These are phyloP conservation scores for Aspergillaceae sp. DNA, from an alignment of 2,329 filamentous ascomycete genomes.

Conservation along the genomic window DNA sequence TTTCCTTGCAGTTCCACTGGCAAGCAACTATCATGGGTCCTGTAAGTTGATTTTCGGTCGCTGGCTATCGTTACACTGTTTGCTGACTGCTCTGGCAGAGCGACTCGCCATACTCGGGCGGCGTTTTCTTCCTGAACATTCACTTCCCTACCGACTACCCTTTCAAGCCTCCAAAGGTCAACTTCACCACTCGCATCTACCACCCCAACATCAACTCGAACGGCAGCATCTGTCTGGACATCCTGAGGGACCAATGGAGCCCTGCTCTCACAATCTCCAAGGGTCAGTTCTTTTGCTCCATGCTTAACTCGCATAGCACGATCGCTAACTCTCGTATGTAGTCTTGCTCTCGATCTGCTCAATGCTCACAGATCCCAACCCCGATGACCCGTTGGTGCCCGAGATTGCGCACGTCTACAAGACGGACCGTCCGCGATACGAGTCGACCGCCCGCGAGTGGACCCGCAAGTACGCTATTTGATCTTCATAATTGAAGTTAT, in stretches of 20 bases:
- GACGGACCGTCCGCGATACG: conserved; percentile 91
- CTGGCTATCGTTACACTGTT: not conserved
- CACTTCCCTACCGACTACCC: conserved; percentile 99
- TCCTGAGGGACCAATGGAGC: conserved; percentile 98
- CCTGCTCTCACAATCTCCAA: conserved; percentile 97
- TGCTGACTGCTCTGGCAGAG: conserved; percentile 48
- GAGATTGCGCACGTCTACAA: conserved; percentile 99
- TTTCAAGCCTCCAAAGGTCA: conserved; percentile 99
- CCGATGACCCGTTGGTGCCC: conserved; percentile 94
- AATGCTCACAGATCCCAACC: conserved; percentile 99
- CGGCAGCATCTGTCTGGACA: conserved; percentile 97
- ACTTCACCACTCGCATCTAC: conserved; percentile 99
- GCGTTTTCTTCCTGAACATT: conserved; percentile 97
- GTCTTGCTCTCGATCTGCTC: conserved; percentile 98
- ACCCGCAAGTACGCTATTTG: conserved; percentile 98
- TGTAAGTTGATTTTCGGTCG: conserved; percentile 48
- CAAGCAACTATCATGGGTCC: conserved; percentile 99
- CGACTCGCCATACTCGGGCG: conserved; percentile 95
- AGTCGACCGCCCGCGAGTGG: conserved; percentile 95
- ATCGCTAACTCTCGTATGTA: conserved; percentile 28
- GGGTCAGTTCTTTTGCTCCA: conserved; percentile 50
- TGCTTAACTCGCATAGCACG: not conserved
- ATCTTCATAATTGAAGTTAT: conserved; percentile 20
- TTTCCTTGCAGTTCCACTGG: conserved; percentile 78
- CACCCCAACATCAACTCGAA: conserved; percentile 99